Base-by-base conservation (phyloP, 1,284 basidiomycete genomes). In the Ganoderma lingzhi region DNA sequence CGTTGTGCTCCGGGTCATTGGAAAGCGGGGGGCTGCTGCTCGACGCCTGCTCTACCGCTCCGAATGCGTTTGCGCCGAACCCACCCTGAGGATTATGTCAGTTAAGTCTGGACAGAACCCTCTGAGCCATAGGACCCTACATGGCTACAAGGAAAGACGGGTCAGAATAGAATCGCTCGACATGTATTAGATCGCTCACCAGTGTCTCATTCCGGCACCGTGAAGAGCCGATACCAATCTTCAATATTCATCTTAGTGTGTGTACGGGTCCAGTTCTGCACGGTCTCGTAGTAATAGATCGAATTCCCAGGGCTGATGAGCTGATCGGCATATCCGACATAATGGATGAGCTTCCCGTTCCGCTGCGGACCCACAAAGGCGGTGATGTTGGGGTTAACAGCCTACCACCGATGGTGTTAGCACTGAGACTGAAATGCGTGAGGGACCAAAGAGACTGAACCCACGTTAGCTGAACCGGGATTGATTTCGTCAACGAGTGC, bases 171-270 rank as follows among this genome's bases (percentile, higher is more conserved):
- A n/a, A 4, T 15, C 5, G 41, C n/a, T 41, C 5, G 56, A 44
- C 3, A 70, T 19, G 65, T 58, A 64, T 62, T 15, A 55, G 3
- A 67, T 69, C 9, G 73, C 78, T 41, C 66, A 72, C 74, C 83
- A 83, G 69, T 84, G 83, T n/a, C 72, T 71, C 83, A 85, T 84
- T 1, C 83, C 0, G 82, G 81, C 19, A 84, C 79, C 35, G 80
- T 74, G 75, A 83, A 84, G n/a, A 84, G 77, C 17, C 80, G 78
- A 74, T 84, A 84, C 71, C 78, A 80, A 55, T 80, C 75, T 64
- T 80, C 76, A 28, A 82, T 76, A 51, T 75, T 72, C 45, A 75
- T 60, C 6, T 69, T 63, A 61, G 75, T 75, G 56, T 76, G 70
- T 12, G 73, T 73, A 17, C 74, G 68, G 60, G 73, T 79, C 67